Conservation (phyloP, 75 land plant species). For the Pseudotsuga menziesii region DNA sequence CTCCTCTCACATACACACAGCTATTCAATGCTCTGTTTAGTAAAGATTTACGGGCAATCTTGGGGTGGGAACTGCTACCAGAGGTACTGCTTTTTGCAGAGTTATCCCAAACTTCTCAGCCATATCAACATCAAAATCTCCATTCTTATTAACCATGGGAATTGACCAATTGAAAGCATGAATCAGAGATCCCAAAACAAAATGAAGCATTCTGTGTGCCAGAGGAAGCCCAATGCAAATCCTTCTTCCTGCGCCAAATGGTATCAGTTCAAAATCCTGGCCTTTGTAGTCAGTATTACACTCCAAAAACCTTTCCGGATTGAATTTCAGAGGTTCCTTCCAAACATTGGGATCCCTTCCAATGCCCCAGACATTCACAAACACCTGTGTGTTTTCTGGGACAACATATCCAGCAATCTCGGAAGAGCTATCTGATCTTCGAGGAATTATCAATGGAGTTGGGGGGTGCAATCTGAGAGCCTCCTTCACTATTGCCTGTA, state of each 20-base stretch:
- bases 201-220: slow-evolving; percentile 5
- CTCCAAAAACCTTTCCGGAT: slow-evolving; percentile 6
- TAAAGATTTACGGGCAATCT: not conserved
- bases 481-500: too few species aligned
- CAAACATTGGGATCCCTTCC: slow-evolving; percentile 8
- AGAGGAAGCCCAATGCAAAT: not conserved
- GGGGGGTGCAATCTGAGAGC: too few species aligned
- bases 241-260: slow-evolving; percentile 10
- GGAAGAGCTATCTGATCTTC: not conserved
- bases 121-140: not conserved
- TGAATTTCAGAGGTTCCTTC: slow-evolving; percentile 9
- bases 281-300: slow-evolving; percentile 8
- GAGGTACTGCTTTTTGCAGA: not conserved
- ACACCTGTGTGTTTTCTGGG: not conserved
- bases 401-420: slow-evolving; percentile 3
- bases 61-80: not conserved
- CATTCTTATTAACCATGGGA: not conserved
- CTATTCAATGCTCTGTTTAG: too few species aligned
- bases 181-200: slow-evolving; percentile 11
- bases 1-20: too few species aligned
- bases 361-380: slow-evolving; percentile 11
- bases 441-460: slow-evolving; percentile 7
- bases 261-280: not conserved
- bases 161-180: slow-evolving; percentile 17
- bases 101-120: not conserved